Conservation (phyloP, 805 yeast genomes). For the Starmerella vaccinii region DNA sequence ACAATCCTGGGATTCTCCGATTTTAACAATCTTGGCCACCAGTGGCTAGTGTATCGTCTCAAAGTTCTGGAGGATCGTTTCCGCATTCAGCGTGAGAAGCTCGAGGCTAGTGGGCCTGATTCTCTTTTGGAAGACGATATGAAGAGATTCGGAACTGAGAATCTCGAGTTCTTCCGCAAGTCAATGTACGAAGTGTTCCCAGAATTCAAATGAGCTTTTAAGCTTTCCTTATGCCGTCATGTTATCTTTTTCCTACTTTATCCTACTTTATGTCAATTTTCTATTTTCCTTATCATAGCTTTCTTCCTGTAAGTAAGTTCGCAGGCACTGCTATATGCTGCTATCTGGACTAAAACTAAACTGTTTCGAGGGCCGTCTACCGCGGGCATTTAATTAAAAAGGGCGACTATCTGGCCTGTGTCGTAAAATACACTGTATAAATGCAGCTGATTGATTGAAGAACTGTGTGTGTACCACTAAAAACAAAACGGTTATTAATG, state of each 20-base stretch:
- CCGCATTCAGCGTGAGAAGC: constrained; percentile 12
- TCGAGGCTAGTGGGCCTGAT: background rate
- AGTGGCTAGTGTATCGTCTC: constrained; percentile 24
- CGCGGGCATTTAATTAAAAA: no score
- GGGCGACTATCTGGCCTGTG: no score
- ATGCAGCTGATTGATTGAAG: no score
- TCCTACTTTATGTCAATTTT: background rate
- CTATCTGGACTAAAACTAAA: no score
- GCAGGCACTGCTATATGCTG: no score
- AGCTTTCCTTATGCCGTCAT: background rate
- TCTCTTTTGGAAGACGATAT: background rate
- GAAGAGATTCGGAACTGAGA: background rate
- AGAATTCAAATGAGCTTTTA: background rate
- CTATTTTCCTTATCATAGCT: no score
- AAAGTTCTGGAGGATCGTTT: constrained; percentile 13
- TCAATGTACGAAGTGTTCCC: background rate
- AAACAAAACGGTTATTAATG: no score
- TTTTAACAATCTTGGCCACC: constrained; percentile 18
- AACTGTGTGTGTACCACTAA: no score
- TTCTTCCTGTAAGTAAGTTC: no score
- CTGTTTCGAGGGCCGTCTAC: no score
- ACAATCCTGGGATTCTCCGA: constrained; percentile 25
- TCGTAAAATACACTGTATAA: no score
- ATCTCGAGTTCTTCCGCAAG: background rate
- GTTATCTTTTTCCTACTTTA: background rate